Percentiles rank a stretch among this genome's conserved stretches.
These are phyloP conservation scores for Dendrobium huoshanense DNA, from an alignment of 106 monocot genomes.

Conservation along the genomic window DNA sequence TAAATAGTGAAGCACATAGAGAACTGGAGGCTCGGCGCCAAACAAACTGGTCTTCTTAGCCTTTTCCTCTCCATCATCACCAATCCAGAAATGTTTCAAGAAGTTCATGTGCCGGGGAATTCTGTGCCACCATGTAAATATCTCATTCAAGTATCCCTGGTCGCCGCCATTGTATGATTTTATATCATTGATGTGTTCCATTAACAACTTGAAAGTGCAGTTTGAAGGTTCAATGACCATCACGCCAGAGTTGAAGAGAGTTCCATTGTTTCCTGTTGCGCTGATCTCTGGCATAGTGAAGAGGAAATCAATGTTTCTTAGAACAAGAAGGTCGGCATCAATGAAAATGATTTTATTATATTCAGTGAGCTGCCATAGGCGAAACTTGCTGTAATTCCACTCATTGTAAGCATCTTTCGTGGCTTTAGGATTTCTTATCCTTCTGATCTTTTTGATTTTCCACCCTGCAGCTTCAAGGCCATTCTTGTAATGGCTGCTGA, in stretches of 20 bases:
- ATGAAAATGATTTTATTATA: constrained; percentile 74
- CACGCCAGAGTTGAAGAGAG: constrained; percentile 72
- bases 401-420: constrained; percentile 63
- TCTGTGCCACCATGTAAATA: constrained; percentile 85
- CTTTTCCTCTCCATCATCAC: constrained; percentile 45
- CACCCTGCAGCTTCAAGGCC: constrained; percentile 67
- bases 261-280: constrained; percentile 64
- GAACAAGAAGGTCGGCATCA: constrained; percentile 64
- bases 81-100: constrained; percentile 74
- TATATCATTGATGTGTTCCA: constrained; percentile 64
- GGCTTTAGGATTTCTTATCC: constrained; percentile 73
- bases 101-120: constrained; percentile 72
- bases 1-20: constrained; percentile 71
- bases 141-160: constrained; percentile 73
- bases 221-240: constrained; percentile 79
- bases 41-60: constrained; percentile 40
- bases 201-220: constrained; percentile 56
- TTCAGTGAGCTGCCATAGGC: constrained; percentile 78
- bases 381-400: constrained; percentile 90
- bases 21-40: constrained; percentile 49
- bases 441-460: constrained; percentile 54
- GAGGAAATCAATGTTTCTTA: constrained; percentile 62
- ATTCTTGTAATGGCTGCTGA: constrained; percentile 38
- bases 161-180: constrained; percentile 78
- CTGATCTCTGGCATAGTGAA: constrained; percentile 68